phyloP scores from a whole-genome alignment of 345 rosid genomes.

The Salix viminalis region DNA sequence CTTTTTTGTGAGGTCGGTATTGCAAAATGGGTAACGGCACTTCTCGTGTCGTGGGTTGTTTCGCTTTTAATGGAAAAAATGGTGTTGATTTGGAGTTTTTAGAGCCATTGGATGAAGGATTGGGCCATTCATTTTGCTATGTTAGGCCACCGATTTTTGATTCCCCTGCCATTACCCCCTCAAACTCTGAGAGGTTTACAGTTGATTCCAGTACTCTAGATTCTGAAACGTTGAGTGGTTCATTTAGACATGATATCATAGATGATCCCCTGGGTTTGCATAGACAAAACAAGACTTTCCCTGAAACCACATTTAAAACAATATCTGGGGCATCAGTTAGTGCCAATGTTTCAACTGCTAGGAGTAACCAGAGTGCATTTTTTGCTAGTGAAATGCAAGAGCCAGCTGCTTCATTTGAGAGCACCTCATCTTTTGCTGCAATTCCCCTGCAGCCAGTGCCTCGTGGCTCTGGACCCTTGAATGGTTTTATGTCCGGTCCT shows the following conservation, averaged over 20 bases:
- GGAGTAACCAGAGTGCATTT: conserved; percentile 77
- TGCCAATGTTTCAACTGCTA: conserved; percentile 92
- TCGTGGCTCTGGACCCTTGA: conserved; percentile 84
- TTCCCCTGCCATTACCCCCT: conserved; percentile 89
- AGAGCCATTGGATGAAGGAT: conserved; percentile 87
- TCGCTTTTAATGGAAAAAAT: conserved; percentile 67
- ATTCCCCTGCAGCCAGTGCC: conserved; percentile 90
- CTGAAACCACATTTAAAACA: conserved; percentile 86
- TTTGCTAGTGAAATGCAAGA: conserved; percentile 63
- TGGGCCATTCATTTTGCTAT: conserved; percentile 97
- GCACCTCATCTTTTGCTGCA: conserved; percentile 90
- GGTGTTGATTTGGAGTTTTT: conserved; percentile 79
- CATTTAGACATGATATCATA: conserved; percentile 66
- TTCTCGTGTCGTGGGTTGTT: conserved; percentile 94
- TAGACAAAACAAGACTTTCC: conserved; percentile 54
- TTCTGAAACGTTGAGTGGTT: conserved; percentile 81
- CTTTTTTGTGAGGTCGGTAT: conserved; percentile 30
- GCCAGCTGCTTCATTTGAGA: conserved; percentile 95
- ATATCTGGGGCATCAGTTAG: conserved; percentile 98
- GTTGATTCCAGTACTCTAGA: conserved; percentile 92
- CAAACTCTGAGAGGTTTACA: conserved; percentile 88
- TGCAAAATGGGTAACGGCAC: conserved; percentile 82
- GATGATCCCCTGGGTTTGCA: conserved; percentile 65
- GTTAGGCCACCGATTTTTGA: conserved; percentile 79
- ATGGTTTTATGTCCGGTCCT: conserved; percentile 91